Evolutionary conservation across 257 asterid species (phyloP).

Genomic region (Solanum pimpinellifolium): DNA sequence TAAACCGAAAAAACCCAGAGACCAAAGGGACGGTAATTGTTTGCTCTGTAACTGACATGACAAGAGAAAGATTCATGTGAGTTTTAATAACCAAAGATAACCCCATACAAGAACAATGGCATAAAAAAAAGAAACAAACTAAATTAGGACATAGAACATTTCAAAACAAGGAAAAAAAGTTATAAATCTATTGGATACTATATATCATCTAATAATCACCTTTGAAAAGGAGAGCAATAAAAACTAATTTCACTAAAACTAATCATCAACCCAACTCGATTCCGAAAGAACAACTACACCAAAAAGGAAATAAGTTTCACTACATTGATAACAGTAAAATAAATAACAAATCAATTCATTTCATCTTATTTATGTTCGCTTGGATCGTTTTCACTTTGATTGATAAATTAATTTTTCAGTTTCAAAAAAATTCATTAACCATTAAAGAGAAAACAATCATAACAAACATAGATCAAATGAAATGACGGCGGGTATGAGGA

Average conservation of each 20-base stretch:
- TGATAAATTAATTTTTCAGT: too few species aligned
- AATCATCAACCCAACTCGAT: not conserved
- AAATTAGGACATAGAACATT: not conserved
- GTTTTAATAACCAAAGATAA: not conserved
- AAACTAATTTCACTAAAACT: not conserved
- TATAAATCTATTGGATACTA: not conserved
- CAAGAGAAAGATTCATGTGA: not conserved
- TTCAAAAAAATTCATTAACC: not conserved
- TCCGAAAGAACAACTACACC: not conserved
- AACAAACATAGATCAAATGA: not conserved
- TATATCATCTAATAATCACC: not conserved
- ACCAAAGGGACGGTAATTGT: not conserved
- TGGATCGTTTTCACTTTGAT: not conserved
- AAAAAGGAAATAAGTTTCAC: not conserved
- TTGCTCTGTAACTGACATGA: not conserved
- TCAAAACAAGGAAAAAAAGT: not conserved
- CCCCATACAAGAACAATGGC: not conserved
- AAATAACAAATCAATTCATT: not conserved
- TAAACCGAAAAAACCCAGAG: not conserved
- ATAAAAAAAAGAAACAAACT: not conserved
- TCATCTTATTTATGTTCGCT: not conserved
- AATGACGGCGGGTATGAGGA: not conserved
- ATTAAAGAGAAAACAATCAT: not conserved
- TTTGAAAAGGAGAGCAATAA: not conserved
- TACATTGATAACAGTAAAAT: not conserved